Evolutionary conservation across 306 rosid genomes (phyloP), one percentile per base, ranked within the genome.

Genomic region (Oxytropis ochrocephala): DNA sequence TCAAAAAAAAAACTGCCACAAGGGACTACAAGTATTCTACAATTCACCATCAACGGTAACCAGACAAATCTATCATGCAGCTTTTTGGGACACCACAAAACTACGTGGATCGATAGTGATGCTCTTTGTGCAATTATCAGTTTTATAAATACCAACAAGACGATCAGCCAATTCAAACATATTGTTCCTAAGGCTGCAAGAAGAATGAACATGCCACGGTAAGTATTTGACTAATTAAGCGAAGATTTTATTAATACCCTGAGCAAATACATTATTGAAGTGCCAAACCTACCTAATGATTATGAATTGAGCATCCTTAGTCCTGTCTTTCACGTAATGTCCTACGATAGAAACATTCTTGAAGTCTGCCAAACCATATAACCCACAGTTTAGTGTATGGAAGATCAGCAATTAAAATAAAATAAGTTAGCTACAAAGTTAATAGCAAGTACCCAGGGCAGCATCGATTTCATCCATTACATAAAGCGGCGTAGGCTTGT

Each of bases 391-490:
- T n/a, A 76, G 68, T 35, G 27, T 1, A 73, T 56, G 36, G 42
- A 78, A 16, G 11, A 12, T 10, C 12, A 63, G 56, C 6, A 65
- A 13, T 50, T 30, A 68, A 35, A 71, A 11, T 19, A 12, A 21
- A 39, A 57, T 12, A 50, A 11, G 29, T 59, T 24, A 33, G 62
- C 47, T 21, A 16, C 12, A 69, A 19, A 62, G 54, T 62, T 57
- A 39, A 62, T 36, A 9, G 41, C 3, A 70, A 19, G 11, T 84
- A 94, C 95, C 98, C 36, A 94, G 79, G 29, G 98, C 98, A 33
- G 98, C 98, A 72, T 94, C 98, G 10, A 94, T 94, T 82, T 94
- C 98, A 62, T 94, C 98, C 98, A 94, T 94, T 9, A 94, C 98
- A 67, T 94, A 94, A 55, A 94, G 92, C 1, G 97, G 98, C 7